phyloP scores from a whole-genome alignment of 2,329 filamentous ascomycete species.

The Hypomyces perniciosus region DNA sequence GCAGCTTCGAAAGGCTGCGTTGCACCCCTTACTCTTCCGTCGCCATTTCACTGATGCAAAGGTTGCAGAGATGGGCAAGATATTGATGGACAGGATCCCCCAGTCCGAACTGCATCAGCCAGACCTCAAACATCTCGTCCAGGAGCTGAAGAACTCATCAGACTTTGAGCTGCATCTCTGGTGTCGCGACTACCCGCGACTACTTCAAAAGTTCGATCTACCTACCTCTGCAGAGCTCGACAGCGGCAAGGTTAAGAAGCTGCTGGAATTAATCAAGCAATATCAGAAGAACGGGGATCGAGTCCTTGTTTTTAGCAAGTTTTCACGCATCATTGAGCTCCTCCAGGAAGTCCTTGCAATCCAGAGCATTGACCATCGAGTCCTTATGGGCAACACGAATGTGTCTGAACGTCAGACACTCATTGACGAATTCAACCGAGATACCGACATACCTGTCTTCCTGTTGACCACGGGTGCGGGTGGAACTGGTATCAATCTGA shows the following conservation, averaged over 20 bases:
- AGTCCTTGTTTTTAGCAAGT: slow-evolving; percentile 87
- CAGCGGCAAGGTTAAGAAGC: slow-evolving; percentile 77
- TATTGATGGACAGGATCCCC: slow-evolving; percentile 64
- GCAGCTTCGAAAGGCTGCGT: slow-evolving; percentile 84
- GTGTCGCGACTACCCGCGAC: slow-evolving; percentile 52
- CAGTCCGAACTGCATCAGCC: slow-evolving; percentile 48
- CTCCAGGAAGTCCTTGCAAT: slow-evolving; percentile 74
- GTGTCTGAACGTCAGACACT: slow-evolving; percentile 80
- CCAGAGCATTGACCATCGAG: slow-evolving; percentile 67
- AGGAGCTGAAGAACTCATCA: slow-evolving; percentile 52
- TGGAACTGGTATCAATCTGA: slow-evolving; percentile 94
- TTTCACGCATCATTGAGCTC: slow-evolving; percentile 86
- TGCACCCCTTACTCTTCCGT: slow-evolving; percentile 84
- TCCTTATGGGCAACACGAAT: slow-evolving; percentile 79
- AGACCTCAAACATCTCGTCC: slow-evolving; percentile 45
- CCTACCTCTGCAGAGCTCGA: slow-evolving; percentile 49
- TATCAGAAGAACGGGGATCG: slow-evolving; percentile 80
- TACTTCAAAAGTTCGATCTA: slow-evolving; percentile 49
- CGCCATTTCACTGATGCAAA: slow-evolving; percentile 70
- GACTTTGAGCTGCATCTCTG: slow-evolving; percentile 62
- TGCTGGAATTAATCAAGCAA: slow-evolving; percentile 65
- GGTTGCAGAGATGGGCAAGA: slow-evolving; percentile 70
- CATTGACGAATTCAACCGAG: slow-evolving; percentile 77
- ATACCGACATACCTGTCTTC: slow-evolving; percentile 78
- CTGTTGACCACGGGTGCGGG: slow-evolving; percentile 89